Evolutionary conservation across 2,329 filamentous ascomycete species (phyloP).

Genomic region (Apiospora aurea): DNA sequence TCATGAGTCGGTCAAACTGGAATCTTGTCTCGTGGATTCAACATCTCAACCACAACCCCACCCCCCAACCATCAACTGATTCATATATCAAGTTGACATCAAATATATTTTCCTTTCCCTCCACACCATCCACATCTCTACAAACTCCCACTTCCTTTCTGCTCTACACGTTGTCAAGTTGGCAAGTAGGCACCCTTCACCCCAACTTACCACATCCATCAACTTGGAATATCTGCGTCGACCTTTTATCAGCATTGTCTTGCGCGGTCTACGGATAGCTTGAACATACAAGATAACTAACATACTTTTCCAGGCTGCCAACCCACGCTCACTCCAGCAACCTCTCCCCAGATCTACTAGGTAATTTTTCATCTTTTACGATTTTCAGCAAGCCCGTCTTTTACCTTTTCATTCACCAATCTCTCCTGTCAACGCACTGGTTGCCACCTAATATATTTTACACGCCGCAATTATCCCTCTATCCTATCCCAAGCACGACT

Average conservation of each 20-base stretch:
- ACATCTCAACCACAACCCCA: background rate
- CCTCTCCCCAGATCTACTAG: background rate
- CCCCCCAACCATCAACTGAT: background rate
- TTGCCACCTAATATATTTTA: background rate
- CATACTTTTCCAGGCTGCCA: background rate
- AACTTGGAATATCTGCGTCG: background rate
- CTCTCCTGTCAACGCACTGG: background rate
- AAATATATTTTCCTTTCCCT: background rate
- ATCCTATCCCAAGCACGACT: background rate
- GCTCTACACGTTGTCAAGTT: background rate
- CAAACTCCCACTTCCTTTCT: background rate
- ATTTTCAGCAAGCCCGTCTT: background rate
- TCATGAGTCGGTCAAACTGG: background rate
- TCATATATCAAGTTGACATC: background rate
- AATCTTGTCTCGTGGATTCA: background rate
- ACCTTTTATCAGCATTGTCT: background rate
- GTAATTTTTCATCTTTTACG: background rate
- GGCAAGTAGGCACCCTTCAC: background rate
- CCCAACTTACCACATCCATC: background rate
- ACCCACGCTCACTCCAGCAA: too few species aligned
- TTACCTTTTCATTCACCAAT: background rate
- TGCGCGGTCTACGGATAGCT: background rate
- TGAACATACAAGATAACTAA: background rate
- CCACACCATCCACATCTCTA: background rate
- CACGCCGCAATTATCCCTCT: background rate